phyloP scores from a whole-genome alignment of 2,329 filamentous ascomycete genomes.

The Penicillium sp. region DNA sequence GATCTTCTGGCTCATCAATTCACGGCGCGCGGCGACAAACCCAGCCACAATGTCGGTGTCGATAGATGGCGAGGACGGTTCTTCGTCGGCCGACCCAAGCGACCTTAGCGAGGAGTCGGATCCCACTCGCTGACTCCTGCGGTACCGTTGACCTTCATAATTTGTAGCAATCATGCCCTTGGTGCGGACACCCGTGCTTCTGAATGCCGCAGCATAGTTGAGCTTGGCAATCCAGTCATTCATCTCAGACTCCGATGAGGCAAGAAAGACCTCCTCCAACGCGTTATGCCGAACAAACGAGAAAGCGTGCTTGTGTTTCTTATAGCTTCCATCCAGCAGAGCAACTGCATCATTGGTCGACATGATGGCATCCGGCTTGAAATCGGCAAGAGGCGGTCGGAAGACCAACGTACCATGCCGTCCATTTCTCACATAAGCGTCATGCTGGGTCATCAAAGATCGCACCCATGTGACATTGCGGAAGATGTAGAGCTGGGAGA shows the following conservation, averaged over 20 bases:
- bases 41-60: slow-evolving; percentile 78
- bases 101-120: slow-evolving; percentile 53
- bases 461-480: slow-evolving; percentile 91
- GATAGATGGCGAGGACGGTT: slow-evolving; percentile 68
- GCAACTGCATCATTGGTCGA: slow-evolving; percentile 91
- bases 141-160: slow-evolving; percentile 69
- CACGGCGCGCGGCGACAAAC: slow-evolving; percentile 73
- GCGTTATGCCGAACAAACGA: slow-evolving; percentile 82
- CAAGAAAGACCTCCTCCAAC: slow-evolving; percentile 83
- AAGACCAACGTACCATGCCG: slow-evolving; percentile 77
- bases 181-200: slow-evolving; percentile 85
- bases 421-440: slow-evolving; percentile 72
- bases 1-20: slow-evolving; percentile 80
- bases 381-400: slow-evolving; percentile 80
- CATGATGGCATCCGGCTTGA: slow-evolving; percentile 90
- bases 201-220: slow-evolving; percentile 93
- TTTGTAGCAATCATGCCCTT: slow-evolving; percentile 78
- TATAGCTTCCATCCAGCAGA: slow-evolving; percentile 78
- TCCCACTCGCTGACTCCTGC: slow-evolving; percentile 60
- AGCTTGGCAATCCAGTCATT: slow-evolving; percentile 96
- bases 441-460: slow-evolving; percentile 80
- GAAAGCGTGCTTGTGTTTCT: slow-evolving; percentile 90
- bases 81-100: slow-evolving; percentile 63
- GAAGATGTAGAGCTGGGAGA: slow-evolving; percentile 97
- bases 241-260: slow-evolving; percentile 84